phyloP scores from a whole-genome alignment of 441 rosid genomes.

The Manihot esculenta region DNA sequence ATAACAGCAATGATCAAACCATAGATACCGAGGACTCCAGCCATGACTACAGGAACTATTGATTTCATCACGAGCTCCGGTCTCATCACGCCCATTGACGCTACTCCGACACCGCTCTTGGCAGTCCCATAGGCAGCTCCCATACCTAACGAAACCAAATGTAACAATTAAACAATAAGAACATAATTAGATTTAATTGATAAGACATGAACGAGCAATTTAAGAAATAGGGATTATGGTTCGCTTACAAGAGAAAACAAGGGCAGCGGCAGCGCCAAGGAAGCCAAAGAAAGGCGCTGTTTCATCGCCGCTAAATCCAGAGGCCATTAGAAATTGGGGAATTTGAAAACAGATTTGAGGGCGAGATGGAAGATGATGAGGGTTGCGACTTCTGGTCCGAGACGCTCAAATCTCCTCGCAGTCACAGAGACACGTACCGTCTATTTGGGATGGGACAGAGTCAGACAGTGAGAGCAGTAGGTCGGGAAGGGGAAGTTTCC shows the following conservation, averaged over 20 bases:
- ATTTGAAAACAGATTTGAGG: not conserved
- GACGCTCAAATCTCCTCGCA: too few relatives aligned
- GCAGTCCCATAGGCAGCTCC: constrained; percentile 54
- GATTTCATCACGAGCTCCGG: constrained; percentile 57
- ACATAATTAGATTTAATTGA: not conserved
- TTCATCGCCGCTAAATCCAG: constrained; percentile 70
- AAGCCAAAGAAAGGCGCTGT: constrained; percentile 89
- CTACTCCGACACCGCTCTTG: constrained; percentile 49
- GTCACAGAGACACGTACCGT: not conserved
- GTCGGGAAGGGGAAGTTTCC: not conserved
- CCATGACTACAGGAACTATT: constrained; percentile 56
- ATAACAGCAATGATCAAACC: constrained; percentile 52
- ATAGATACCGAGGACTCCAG: constrained; percentile 51
- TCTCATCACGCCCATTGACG: constrained; percentile 57
- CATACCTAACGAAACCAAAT: constrained; percentile 31
- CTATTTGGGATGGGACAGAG: not conserved
- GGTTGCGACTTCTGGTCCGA: too few relatives aligned
- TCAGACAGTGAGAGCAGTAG: not conserved
- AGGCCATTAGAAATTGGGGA: constrained; percentile 25
- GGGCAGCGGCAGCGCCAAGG: constrained; percentile 79
- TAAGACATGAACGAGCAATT: too few relatives aligned
- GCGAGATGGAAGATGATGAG: not conserved
- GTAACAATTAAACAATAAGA: not conserved
- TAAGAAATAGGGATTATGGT: not conserved
- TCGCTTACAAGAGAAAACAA: constrained; percentile 70